Conservation (phyloP, 768 basidiomycete genomes). For the Termitomyces sp. region DNA sequence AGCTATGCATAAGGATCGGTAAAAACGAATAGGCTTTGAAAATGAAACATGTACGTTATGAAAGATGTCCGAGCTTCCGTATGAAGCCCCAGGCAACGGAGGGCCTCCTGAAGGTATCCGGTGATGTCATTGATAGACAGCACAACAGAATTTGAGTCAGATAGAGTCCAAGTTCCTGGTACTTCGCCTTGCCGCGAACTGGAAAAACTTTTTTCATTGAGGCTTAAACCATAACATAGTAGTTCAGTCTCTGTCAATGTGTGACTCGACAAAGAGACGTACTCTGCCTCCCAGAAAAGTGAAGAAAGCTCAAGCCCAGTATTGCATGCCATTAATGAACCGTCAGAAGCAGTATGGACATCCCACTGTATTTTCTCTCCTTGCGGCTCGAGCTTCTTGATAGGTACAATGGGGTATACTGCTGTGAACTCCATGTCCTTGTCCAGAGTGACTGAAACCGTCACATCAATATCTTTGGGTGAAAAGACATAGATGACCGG, state of each 20-base stretch:
- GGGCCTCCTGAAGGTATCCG: slow-evolving; percentile 29
- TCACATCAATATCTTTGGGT: slow-evolving; percentile 20
- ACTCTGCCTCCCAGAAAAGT: slow-evolving; percentile 37
- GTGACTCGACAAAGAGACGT: slow-evolving; percentile 5
- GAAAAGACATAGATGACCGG: slow-evolving; percentile 33
- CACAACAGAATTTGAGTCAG: slow-evolving; percentile 24
- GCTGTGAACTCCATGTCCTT: slow-evolving; percentile 29
- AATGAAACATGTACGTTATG: slow-evolving; percentile 30
- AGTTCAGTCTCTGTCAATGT: not conserved
- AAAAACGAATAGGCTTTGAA: not conserved
- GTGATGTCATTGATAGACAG: slow-evolving; percentile 24
- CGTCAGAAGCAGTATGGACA: slow-evolving; percentile 23
- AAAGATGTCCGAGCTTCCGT: slow-evolving; percentile 40
- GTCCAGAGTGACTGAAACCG: slow-evolving; percentile 25
- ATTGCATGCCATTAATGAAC: slow-evolving; percentile 23
- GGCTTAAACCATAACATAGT: slow-evolving; percentile 2
- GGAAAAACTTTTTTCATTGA: not conserved
- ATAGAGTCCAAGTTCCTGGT: slow-evolving; percentile 11
- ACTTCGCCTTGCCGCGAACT: not conserved
- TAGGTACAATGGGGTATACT: slow-evolving; percentile 28
- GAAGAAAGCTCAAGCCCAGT: slow-evolving; percentile 27
- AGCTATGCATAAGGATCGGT: slow-evolving; percentile 18
- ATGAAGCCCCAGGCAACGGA: slow-evolving; percentile 30
- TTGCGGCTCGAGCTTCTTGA: slow-evolving; percentile 7
- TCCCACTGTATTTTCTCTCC: slow-evolving; percentile 28